Base-by-base conservation (phyloP, 2,329 filamentous ascomycete species). In the Capronia epimyces region DNA sequence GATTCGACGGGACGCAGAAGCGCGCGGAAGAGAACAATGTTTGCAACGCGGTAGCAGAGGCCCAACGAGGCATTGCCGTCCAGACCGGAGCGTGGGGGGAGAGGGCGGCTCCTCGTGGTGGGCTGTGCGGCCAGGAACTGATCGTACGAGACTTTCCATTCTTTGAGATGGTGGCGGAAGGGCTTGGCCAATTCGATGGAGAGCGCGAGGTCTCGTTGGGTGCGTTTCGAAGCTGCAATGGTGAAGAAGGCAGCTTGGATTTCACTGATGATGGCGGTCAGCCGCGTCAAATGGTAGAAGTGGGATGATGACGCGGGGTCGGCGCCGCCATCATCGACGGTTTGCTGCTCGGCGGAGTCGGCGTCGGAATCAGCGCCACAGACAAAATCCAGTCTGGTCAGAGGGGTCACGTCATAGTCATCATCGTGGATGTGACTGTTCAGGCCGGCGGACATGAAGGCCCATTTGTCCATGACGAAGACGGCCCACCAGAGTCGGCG, bases 401-500 rank as follows among this genome's bases (percentile, higher is more conserved):
- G 24, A n/a, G 43, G 50, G 12, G 21, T 12, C 6, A 52, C 50
- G 21, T 52, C 50, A 27, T 20, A 36, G 22, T 49, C 39, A 12
- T 48, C 43, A 15, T 52, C 44, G 31, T 49, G 43, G 22, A 52
- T 43, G 18, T 48, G 50, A 18, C 37, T 44, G 13, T 24, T 27
- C 45, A 52, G 21, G 6, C 50, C 50, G n/a, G 31, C 31, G 3
- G 50, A 43, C 39, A 52, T 31, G 16, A 40, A 36, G 21, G 29
- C 22, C 50, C 50, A 52, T 48, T 52, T 47, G 9, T 52, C 50
- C 50, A 52, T 52, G 29, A 39, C 40, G 20, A 42, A 48, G 6
- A 39, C 12, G 13, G 50, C 50, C 50, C 50, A 52, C 50, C 50
- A 52, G 20, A 52, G 39, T 24, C 50, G 25, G 5, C 40, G 50